Base-by-base conservation (phyloP, 495 filamentous ascomycete genomes). In the Lophiostoma macrostomum region DNA sequence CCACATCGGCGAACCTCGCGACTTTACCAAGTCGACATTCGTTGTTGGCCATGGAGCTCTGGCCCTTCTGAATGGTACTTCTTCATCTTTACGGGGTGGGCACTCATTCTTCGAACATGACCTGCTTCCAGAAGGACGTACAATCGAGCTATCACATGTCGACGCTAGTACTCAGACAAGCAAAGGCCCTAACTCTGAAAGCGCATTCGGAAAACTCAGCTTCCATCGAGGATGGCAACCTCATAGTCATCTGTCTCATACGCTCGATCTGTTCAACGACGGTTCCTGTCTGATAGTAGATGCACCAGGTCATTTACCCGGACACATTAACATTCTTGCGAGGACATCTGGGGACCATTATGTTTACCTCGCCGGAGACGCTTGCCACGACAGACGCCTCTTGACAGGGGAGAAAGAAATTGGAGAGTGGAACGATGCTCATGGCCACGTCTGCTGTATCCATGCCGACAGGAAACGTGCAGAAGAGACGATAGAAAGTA, bases 351-450 rank as follows among this genome's bases (percentile, higher is more conserved):
- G 61, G 2, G 34, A 25, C 10, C n/a, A 39, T 24, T 73, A 63
- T 23, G 62, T 76, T 8, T 77, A 75, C 42, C 64, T 79, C 0
- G 74, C 63, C 13, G 75, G 71, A 1, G 75, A 78, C 61, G 69
- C 72, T 36, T 76, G 71, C 38, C 76, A 78, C 50, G 71, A 79
- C 47, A 46, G 57, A 2, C 61, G 74, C 18, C 64, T 78, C 5
- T 44, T 78, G 35, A 63, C 42, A n/a, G 66, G 67, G 4, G 72
- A 73, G 53, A 67, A 64, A 24, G 65, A 67, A 3, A 75, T 76
- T 48, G 75, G 67, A 5, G 49, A 68, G 37, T 78, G 72, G 61
- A 63, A 55, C 8, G 71, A 78, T 43, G 63, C 56, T 0, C 34
- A 47, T 0, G 71, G 69, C 4, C 60, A 65, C 1, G 20, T 66